Evolutionary conservation across 2,329 filamentous ascomycete genomes (phyloP), one percentile per base, ranked within the genome.

Genomic region (Penicillium sp.): DNA sequence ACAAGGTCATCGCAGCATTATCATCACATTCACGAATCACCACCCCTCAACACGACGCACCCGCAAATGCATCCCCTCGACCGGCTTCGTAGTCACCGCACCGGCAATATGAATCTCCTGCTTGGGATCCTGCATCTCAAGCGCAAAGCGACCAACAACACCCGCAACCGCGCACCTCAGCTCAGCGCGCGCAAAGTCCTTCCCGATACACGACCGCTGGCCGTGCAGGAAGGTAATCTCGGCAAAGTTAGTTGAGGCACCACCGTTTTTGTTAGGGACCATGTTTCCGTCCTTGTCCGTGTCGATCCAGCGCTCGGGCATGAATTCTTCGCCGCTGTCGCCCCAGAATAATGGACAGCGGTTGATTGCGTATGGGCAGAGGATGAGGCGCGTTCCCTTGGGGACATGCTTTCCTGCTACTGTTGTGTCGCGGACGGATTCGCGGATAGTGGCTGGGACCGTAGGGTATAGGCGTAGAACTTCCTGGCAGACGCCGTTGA

Each of bases 401-500:
- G 85, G 87, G 1, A 95, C 73, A 34, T 72, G 74, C 6, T 84
- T 76, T 20, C 81, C 82, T 9, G 77, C 74, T 42, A 95, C 79
- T 0, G 74, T 80, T 1, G 67, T 71, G 51, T 71, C 66, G 29
- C 65, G 63, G 16, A 71, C 56, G 13, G 69, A 57, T 55, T 69
- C 63, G 10, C 71, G 71, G 44, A 67, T 55, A 3, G 71, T 72
- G 7, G 56, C 57, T 0, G 69, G 70, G 1, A 72, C 69, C 0
- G 69, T 66, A 4, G 69, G 69, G 47, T 68, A 69, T 2, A 72
- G 59, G 9, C 70, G 69, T 13, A 93, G 77, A 7, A 84, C 78
- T 69, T 95, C 89, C 61, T 79, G 83, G 63, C 85, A 83, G 9
- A 94, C 81, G 23, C 87, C 87, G 62, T 87, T 83, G 35, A 91